phyloP scores from a whole-genome alignment of 352 stramenopile species.

The Globisporangium lucens region DNA sequence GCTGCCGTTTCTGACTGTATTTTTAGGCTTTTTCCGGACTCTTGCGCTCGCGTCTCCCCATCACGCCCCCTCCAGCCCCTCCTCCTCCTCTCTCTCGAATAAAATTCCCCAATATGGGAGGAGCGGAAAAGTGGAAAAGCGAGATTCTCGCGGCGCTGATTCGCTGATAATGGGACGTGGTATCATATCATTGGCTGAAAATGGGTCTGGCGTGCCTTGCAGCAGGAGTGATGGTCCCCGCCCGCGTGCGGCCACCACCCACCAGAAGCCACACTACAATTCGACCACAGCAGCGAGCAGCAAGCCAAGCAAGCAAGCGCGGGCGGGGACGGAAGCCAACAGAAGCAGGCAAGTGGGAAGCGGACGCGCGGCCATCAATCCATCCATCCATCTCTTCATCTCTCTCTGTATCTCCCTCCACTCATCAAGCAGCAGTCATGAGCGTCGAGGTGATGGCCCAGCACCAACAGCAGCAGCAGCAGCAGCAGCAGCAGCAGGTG shows the following conservation, averaged over 20 bases:
- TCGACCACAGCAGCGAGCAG: background rate
- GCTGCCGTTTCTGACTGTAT: constrained; percentile 9
- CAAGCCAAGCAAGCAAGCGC: background rate
- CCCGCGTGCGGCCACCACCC: background rate
- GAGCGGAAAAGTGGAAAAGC: background rate
- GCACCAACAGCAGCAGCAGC: constrained; percentile 3
- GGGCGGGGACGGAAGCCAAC: background rate
- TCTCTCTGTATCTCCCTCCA: background rate
- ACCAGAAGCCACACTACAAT: constrained; percentile 4
- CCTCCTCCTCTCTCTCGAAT: background rate
- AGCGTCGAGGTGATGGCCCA: constrained; percentile 10
- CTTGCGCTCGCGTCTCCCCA: background rate
- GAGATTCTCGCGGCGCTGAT: background rate
- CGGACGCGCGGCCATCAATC: background rate
- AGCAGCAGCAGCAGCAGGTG: constrained; percentile 1
- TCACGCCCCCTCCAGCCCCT: background rate
- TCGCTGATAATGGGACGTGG: background rate
- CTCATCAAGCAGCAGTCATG: background rate
- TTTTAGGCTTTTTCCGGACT: constrained; percentile 1
- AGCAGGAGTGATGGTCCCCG: background rate
- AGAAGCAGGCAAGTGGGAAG: background rate
- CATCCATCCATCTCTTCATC: background rate
- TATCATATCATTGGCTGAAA: background rate
- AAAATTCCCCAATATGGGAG: background rate
- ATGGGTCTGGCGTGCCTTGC: background rate